Evolutionary conservation across 192 early-diverging fungal genomes (phyloP).

Genomic region (Neocallimastix lanati): DNA sequence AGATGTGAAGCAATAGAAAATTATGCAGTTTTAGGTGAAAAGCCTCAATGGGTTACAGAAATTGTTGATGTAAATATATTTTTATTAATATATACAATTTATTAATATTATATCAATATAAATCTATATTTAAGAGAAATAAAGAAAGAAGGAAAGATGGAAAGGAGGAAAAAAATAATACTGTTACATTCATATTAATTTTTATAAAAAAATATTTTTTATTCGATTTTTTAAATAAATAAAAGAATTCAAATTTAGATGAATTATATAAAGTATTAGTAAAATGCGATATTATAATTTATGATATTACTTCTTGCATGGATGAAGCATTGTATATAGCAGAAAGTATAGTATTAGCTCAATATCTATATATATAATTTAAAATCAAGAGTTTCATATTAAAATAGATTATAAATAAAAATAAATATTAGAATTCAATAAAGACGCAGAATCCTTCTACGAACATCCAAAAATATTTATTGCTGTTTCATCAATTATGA

Average conservation of each 20-base stretch:
- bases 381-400: too few relatives aligned
- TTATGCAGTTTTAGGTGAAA: conserved; percentile 16
- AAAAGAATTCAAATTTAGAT: conserved; percentile 16
- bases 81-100: background rate
- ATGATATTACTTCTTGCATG: conserved; percentile 23
- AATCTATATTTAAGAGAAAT: too few relatives aligned
- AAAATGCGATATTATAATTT: conserved; percentile 29
- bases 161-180: too few relatives aligned
- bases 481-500: conserved; percentile 34
- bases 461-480: conserved; percentile 36
- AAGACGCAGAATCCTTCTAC: conserved; percentile 21
- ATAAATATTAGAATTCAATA: conserved; percentile 26
- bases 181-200: background rate
- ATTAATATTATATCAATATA: background rate
- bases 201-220: background rate
- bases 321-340: conserved; percentile 37
- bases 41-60: conserved; percentile 22
- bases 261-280: conserved; percentile 15
- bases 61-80: conserved; percentile 11
- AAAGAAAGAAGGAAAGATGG: too few relatives aligned
- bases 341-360: conserved; percentile 13
- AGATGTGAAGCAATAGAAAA: conserved; percentile 33
- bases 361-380: background rate
- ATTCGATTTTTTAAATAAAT: background rate
- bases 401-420: too few relatives aligned